Conservation (phyloP, 2,329 filamentous ascomycete genomes). For the Phaeosphaeriaceae sp. region DNA sequence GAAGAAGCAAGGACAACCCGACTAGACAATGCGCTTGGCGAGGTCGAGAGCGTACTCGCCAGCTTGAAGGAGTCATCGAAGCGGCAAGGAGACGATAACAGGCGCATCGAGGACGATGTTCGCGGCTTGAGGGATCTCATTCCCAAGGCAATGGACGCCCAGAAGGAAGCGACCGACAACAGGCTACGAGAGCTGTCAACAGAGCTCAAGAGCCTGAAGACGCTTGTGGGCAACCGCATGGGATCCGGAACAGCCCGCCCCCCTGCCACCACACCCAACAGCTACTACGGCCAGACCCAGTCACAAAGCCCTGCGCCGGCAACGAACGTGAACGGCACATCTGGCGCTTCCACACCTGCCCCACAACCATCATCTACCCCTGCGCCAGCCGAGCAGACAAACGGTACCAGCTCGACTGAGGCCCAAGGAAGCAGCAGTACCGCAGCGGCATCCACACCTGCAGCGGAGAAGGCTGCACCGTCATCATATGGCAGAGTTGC, state of each 20-base stretch:
- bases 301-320: constrained; percentile 26
- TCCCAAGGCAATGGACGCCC: constrained; percentile 85
- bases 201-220: constrained; percentile 92
- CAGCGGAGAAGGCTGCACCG: constrained; percentile 37
- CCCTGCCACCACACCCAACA: constrained; percentile 22
- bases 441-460: constrained; percentile 26
- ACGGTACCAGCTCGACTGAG: constrained; percentile 20
- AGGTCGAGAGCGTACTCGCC: constrained; percentile 82
- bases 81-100: constrained; percentile 84
- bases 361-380: constrained; percentile 15
- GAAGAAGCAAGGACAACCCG: constrained; percentile 85
- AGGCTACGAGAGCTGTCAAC: constrained; percentile 83
- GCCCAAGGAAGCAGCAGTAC: constrained; percentile 28
- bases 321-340: constrained; percentile 35
- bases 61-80: constrained; percentile 83
- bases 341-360: constrained; percentile 25
- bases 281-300: constrained; percentile 30
- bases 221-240: constrained; percentile 74
- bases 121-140: constrained; percentile 82
- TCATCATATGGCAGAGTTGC: constrained; percentile 42
- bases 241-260: constrained; percentile 40
- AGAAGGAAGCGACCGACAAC: constrained; percentile 82
- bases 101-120: constrained; percentile 86
- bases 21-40: constrained; percentile 79
- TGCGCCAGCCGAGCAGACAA: constrained; percentile 30